Evolutionary conservation across 2,329 filamentous ascomycete genomes (phyloP).

Genomic region (Ramichloridium luteum): DNA sequence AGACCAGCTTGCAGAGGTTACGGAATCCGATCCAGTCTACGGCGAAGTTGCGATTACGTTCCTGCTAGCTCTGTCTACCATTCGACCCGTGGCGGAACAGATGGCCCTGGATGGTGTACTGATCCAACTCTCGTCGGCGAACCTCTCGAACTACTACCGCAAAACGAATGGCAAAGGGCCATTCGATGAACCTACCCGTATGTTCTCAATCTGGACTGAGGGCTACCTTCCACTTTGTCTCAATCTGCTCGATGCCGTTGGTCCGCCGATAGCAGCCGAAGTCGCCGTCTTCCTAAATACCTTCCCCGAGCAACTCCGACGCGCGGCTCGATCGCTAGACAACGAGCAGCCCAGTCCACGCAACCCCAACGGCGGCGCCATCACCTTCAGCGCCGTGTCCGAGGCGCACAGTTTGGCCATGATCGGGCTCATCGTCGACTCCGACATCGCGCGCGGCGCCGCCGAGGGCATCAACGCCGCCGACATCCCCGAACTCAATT

Average conservation of each 20-base stretch:
- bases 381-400: constrained; percentile 60
- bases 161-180: constrained; percentile 57
- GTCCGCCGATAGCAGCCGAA: constrained; percentile 69
- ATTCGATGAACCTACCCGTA: constrained; percentile 61
- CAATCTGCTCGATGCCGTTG: constrained; percentile 74
- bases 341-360: constrained; percentile 32
- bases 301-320: constrained; percentile 65
- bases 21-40: constrained; percentile 72
- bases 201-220: constrained; percentile 82
- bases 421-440: constrained; percentile 58
- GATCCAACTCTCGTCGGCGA: constrained; percentile 65
- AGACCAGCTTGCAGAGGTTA: constrained; percentile 63
- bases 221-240: constrained; percentile 79
- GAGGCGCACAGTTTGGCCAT: constrained; percentile 72
- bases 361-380: constrained; percentile 42
- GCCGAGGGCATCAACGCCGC: constrained; percentile 44
- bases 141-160: constrained; percentile 65
- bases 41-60: constrained; percentile 86
- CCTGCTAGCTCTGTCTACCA: constrained; percentile 71
- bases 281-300: constrained; percentile 79
- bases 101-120: constrained; percentile 80
- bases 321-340: constrained; percentile 63
- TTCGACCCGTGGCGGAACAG: constrained; percentile 74
- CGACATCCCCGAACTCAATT: constrained; percentile 60
- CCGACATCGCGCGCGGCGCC: constrained; percentile 51